These are phyloP conservation scores for Microdochium trichocladiopsis DNA, from an alignment of 2,329 filamentous ascomycete genomes.

Conservation along the genomic window DNA sequence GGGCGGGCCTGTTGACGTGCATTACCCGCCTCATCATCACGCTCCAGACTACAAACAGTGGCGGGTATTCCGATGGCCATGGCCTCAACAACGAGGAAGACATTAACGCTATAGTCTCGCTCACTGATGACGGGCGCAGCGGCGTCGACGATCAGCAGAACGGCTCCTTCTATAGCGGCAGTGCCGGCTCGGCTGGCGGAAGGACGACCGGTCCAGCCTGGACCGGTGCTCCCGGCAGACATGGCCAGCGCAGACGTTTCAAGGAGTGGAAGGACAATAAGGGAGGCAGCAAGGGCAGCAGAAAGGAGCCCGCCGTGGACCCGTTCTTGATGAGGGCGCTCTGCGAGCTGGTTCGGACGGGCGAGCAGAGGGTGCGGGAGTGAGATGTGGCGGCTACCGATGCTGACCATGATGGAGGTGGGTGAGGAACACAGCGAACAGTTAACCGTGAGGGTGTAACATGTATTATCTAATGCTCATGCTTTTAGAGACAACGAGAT, in stretches of 20 bases:
- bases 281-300: background rate
- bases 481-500: background rate
- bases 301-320: background rate
- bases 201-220: constrained; percentile 2
- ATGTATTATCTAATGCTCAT: too few species aligned
- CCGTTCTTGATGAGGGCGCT: constrained; percentile 23
- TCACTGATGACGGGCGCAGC: background rate
- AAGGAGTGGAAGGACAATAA: constrained; percentile 1
- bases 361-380: constrained; percentile 14
- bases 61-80: background rate
- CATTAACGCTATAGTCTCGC: background rate
- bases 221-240: constrained; percentile 3
- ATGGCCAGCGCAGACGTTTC: constrained; percentile 1
- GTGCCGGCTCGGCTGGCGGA: constrained; percentile 3
- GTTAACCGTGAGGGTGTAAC: too few species aligned
- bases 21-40: constrained; percentile 43
- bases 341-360: constrained; percentile 32
- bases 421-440: too few species aligned
- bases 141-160: background rate
- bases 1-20: constrained; percentile 41
- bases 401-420: too few species aligned
- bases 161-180: background rate
- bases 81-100: background rate
- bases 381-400: background rate
- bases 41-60: constrained; percentile 19